Evolutionary conservation across 2,329 filamentous ascomycete genomes (phyloP), one percentile per base, ranked within the genome.

Genomic region (Nemania serpens): DNA sequence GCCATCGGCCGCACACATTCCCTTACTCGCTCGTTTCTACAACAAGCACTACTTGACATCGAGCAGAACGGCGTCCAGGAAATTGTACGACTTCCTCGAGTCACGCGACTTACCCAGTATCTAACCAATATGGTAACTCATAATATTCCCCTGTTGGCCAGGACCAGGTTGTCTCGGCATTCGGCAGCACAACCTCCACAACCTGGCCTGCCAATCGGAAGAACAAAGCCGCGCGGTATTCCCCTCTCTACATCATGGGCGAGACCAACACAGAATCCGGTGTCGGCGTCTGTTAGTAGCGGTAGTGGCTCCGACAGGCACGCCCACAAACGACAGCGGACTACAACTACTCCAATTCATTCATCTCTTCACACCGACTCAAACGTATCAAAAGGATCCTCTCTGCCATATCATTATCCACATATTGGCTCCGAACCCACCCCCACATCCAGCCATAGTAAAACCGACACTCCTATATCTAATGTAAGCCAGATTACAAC

Each of bases 41-140:
- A 89, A 11, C 93, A 97, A 71, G 79, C 94, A 0, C 85, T 93
- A 59, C 81, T 93, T n/a, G 93, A 97, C 68, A 84, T 97, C 9
- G 86, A 92, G 37, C 73, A 74, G 34, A 82, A 81, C 61, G 76
- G 75, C 1, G 70, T 84, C 25, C 64, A 70, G 2, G 63, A 71
- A 3, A 69, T 71, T 11, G 73, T 80, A 10, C 70, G 67, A 9
- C 64, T 81, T n/a, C 75, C 79, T 1, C 68, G 64, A 2, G 64
- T 81, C 13, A 68, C 70, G 13, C 73, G 71, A 39, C 73, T 77
- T 46, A 71, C 71, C 12, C 63, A 71, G 45, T 61, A 71, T 2
- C 73, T 74, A 42, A 69, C 69, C 3, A 66, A 42, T 15, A 39
- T 66, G 9, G 63, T 69, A 13, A 67, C 69, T 2, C 75, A 77